These are phyloP conservation scores for Knoxia roxburghii DNA, from an alignment of 257 asterid species.

Conservation along the genomic window DNA sequence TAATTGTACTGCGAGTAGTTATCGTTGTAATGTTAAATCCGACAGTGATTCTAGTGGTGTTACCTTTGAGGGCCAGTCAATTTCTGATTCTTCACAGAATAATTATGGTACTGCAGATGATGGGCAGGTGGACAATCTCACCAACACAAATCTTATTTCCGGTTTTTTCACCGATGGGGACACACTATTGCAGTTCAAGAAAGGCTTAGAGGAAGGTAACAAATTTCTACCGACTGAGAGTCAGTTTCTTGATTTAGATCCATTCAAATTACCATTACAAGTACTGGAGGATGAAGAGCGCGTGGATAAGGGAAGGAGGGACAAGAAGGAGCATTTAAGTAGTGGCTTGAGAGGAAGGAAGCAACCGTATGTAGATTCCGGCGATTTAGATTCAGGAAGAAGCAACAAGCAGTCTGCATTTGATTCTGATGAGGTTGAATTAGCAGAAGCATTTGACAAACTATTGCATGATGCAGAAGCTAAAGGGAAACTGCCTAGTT, in stretches of 20 bases:
- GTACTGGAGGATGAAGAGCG: conserved; percentile 30
- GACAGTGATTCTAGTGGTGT: conserved; percentile 39
- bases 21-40: conserved; percentile 32
- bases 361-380: conserved; percentile 46
- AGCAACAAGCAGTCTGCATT: conserved; percentile 68
- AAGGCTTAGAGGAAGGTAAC: conserved; percentile 87
- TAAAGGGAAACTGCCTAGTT: conserved; percentile 19
- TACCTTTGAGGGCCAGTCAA: conserved; percentile 37
- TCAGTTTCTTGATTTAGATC: conserved; percentile 55
- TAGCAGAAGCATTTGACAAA: conserved; percentile 59
- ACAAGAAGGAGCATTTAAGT: conserved; percentile 23
- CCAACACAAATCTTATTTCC: conserved; percentile 25
- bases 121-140: conserved; percentile 27
- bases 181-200: conserved; percentile 62
- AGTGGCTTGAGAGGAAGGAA: conserved; percentile 50
- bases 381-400: conserved; percentile 42
- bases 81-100: conserved; percentile 22
- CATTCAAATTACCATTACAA: conserved; percentile 44
- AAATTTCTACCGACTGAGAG: conserved; percentile 57
- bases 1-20: conserved; percentile 31
- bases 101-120: conserved; percentile 21
- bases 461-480: conserved; percentile 47
- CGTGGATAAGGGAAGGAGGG: conserved; percentile 33
- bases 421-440: conserved; percentile 57
- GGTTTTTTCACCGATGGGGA: conserved; percentile 48